Conservation (phyloP, 2,329 filamentous ascomycete species). For the Pseudogymnoascus sp. region DNA sequence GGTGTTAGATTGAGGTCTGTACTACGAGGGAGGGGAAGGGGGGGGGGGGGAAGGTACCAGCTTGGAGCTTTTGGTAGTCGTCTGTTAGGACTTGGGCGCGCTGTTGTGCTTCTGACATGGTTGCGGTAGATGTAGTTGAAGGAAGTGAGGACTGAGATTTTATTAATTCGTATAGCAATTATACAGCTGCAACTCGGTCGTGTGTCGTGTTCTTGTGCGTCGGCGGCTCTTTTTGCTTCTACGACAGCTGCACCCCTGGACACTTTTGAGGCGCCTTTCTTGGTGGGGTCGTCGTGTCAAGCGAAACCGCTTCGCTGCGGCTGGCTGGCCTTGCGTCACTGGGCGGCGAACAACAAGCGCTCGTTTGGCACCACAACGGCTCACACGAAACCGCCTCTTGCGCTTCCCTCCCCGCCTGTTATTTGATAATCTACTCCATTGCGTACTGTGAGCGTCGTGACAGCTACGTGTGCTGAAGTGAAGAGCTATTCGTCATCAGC, state of each 20-base stretch:
- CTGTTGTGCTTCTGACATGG: slow-evolving; percentile 66
- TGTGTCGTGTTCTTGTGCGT: not conserved
- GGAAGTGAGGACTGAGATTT: not conserved
- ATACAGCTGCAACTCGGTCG: not conserved
- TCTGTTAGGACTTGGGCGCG: slow-evolving; percentile 76
- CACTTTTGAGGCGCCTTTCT: not conserved
- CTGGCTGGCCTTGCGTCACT: not conserved
- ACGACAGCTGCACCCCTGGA: not conserved
- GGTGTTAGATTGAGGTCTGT: slow-evolving; percentile 9
- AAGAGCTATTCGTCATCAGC: not conserved
- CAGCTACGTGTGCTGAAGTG: not conserved
- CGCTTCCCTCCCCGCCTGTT: not conserved
- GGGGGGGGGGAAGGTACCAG: slow-evolving; percentile 44
- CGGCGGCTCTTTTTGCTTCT: not conserved
- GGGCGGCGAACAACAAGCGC: not conserved
- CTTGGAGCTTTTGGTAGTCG: slow-evolving; percentile 78
- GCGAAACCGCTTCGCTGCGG: not conserved
- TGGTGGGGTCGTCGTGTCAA: not conserved
- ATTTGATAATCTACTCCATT: not conserved
- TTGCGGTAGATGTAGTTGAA: slow-evolving; percentile 8
- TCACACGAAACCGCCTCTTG: not conserved
- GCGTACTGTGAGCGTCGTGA: not conserved
- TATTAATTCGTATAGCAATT: not conserved
- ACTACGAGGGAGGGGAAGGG: not conserved
- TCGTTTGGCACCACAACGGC: not conserved